These are phyloP conservation scores for Globisporangium lucens DNA, from an alignment of 352 stramenopile species.

Conservation along the genomic window DNA sequence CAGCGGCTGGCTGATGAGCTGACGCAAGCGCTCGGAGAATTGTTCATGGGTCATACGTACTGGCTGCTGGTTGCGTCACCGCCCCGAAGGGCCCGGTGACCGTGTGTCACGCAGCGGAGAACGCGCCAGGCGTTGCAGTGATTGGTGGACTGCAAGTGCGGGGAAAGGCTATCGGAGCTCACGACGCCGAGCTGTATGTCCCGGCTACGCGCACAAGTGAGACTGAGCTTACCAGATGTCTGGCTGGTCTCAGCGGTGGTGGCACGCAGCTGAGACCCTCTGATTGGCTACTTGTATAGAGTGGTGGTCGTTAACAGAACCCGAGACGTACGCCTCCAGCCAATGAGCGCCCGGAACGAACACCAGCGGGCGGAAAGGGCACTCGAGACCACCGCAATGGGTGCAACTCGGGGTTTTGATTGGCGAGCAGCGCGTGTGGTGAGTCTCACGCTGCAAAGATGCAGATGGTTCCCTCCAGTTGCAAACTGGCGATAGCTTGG, in stretches of 20 bases:
- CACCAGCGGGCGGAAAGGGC: not conserved
- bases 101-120: not conserved
- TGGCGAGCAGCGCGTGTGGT: slow-evolving; percentile 2
- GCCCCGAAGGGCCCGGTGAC: not conserved
- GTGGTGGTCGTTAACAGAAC: not conserved
- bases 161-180: not conserved
- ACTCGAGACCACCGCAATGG: not conserved
- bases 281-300: not conserved
- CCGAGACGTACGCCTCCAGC: slow-evolving; percentile 1
- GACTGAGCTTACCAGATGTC: slow-evolving; percentile 4
- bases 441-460: not conserved
- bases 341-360: not conserved
- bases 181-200: not conserved
- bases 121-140: not conserved
- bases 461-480: not conserved
- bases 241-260: slow-evolving; percentile 6
- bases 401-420: not conserved
- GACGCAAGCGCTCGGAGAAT: not conserved
- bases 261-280: not conserved
- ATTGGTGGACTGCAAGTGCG: not conserved
- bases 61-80: not conserved
- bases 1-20: not conserved
- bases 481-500: not conserved
- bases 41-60: not conserved
- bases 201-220: not conserved